phyloP scores from a whole-genome alignment of 371 early-diverging fungal genomes.

The Smittium culicis region DNA sequence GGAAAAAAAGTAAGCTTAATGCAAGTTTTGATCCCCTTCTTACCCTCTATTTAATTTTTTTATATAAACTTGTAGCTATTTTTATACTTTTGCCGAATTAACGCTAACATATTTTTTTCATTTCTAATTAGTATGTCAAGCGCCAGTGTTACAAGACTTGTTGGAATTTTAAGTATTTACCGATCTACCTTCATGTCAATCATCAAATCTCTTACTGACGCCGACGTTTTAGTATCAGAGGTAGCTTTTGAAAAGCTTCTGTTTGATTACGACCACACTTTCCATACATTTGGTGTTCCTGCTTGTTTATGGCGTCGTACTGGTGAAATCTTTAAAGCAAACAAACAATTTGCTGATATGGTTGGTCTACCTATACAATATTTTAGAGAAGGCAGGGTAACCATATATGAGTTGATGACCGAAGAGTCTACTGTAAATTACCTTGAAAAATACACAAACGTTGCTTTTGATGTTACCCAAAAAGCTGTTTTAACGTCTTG shows the following conservation, averaged over 20 bases:
- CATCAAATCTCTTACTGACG: constrained; percentile 77
- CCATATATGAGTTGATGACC: constrained; percentile 85
- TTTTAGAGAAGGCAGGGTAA: constrained; percentile 51
- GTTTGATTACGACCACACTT: constrained; percentile 83
- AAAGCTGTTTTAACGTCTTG: constrained; percentile 87
- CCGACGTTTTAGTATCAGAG: constrained; percentile 80
- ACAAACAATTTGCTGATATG: constrained; percentile 79
- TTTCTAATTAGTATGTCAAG: constrained; percentile 18
- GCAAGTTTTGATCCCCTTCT: neutral
- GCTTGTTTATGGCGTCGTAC: constrained; percentile 88
- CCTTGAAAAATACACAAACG: constrained; percentile 87
- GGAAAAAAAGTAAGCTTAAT: constrained; percentile 51
- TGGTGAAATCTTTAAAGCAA: constrained; percentile 88
- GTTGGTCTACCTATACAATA: constrained; percentile 63
- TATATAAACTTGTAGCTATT: too few species aligned
- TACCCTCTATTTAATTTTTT: neutral
- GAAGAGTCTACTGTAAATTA: constrained; percentile 83
- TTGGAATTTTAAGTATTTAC: constrained; percentile 74
- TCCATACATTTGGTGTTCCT: constrained; percentile 87
- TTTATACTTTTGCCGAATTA: too few species aligned
- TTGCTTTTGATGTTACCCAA: constrained; percentile 87
- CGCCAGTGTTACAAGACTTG: constrained; percentile 46
- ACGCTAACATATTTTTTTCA: too few species aligned
- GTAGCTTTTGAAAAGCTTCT: constrained; percentile 85
- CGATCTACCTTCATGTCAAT: constrained; percentile 69